Percentiles rank a stretch among this genome's conserved stretches.
Evolutionary conservation across 176 grass and related monocot species (phyloP).

Genomic region (Aechmea fasciata): DNA sequence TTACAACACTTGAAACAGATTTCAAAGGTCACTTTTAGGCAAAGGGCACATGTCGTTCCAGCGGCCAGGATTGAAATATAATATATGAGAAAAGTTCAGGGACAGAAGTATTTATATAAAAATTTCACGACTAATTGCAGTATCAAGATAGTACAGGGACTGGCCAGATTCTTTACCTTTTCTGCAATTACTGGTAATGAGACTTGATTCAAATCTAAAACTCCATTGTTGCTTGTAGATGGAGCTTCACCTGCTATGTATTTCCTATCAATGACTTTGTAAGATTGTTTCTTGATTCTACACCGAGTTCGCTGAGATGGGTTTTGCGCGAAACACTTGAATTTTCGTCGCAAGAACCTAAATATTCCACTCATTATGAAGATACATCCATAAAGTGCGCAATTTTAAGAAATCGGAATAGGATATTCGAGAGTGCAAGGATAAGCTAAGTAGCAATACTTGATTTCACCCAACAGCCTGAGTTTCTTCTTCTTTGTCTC

Average conservation of each 20-base stretch:
- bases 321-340: slow-evolving; percentile 20
- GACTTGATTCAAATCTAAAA: slow-evolving; percentile 42
- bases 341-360: slow-evolving; percentile 65
- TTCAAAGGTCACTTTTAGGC: too few species aligned
- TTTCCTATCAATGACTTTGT: not conserved
- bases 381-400: too few species aligned
- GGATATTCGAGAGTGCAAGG: not conserved
- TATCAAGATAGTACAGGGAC: too few species aligned
- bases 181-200: slow-evolving; percentile 35
- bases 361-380: not conserved
- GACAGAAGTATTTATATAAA: too few species aligned
- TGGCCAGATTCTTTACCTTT: too few species aligned
- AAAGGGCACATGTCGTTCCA: too few species aligned
- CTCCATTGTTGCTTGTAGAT: slow-evolving; percentile 34
- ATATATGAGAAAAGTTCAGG: too few species aligned
- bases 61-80: too few species aligned
- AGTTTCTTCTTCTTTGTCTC: slow-evolving; percentile 27
- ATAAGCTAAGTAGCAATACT: slow-evolving; percentile 8
- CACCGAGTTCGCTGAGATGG: slow-evolving; percentile 15
- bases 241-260: slow-evolving; percentile 12
- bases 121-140: too few species aligned
- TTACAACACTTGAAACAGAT: too few species aligned
- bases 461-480: slow-evolving; percentile 27
- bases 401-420: too few species aligned
- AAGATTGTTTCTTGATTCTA: slow-evolving; percentile 32